Evolutionary conservation across 306 rosid genomes (phyloP).

Genomic region (Fragaria iinumae): DNA sequence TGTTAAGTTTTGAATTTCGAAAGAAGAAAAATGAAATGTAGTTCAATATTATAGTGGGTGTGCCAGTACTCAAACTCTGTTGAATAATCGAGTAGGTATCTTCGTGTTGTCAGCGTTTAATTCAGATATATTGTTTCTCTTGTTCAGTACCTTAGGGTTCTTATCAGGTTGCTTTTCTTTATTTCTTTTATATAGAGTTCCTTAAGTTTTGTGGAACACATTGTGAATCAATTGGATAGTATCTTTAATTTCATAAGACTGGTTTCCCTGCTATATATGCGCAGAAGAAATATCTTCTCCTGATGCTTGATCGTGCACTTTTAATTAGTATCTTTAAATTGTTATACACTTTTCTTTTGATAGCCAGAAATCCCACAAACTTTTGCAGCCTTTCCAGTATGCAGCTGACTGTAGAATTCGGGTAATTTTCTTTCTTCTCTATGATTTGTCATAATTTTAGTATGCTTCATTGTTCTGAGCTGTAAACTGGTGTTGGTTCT

Average conservation of each 20-base stretch:
- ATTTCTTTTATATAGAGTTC: background rate
- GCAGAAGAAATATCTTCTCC: background rate
- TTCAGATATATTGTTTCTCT: background rate
- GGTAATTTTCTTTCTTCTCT: slow-evolving; percentile 41
- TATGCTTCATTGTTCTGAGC: background rate
- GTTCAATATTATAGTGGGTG: background rate
- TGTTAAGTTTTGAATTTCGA: background rate
- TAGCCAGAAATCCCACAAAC: background rate
- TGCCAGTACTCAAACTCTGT: background rate
- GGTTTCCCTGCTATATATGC: background rate
- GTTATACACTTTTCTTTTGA: background rate
- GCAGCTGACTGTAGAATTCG: slow-evolving; percentile 85
- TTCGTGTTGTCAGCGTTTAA: background rate
- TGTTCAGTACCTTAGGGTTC: background rate
- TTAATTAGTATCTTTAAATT: background rate
- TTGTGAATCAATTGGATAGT: background rate
- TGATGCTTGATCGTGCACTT: background rate
- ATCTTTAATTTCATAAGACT: background rate
- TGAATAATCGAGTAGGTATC: background rate
- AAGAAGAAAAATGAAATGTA: background rate
- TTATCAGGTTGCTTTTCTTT: background rate
- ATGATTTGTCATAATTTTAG: background rate
- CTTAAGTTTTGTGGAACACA: background rate
- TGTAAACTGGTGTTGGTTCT: background rate
- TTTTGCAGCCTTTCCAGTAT: slow-evolving; percentile 29